Base-by-base conservation (phyloP, 805 yeast species). In the Candida cerambycidarum region DNA sequence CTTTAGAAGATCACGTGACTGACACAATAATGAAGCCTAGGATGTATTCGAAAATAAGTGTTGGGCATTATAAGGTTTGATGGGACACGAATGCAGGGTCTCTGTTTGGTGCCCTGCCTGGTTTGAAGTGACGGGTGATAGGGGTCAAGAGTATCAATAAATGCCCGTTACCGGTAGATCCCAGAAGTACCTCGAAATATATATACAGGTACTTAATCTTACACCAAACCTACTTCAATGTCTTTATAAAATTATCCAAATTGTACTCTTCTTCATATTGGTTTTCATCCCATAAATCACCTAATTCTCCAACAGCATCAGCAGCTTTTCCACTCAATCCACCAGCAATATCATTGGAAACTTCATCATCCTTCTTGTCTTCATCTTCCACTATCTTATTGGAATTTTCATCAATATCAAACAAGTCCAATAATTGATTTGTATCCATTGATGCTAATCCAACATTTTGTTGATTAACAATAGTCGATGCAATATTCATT, bases 191-290 rank as follows among this genome's bases (percentile, higher is more conserved):
- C 25, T 21, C 25, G 25, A 7, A 21, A 21, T 21, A 21, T 21
- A 21, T 21, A 21, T 21, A 21, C 10, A 21, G 6, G 6, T 21
- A 21, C 25, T 6, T 21, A 21, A 21, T n/a, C n/a, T n/a, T n/a
- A n/a, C n/a, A n/a, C n/a, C n/a, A n/a, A n/a, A n/a, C n/a, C 16
- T 33, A 38, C 33, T 43, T 43, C 15, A 88, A 75, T 19, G 85
- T 84, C 68, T 86, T 86, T 65, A 93, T 92, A 62, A 93, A 93
- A 41, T 85, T 80, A 62, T 92, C 97, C 65, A 93, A 78, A 57
- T 93, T 88, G 64, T 93, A 93, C 69, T 93, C 99, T 58, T 93
- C 99, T 51, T 90, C 96, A 57, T 93, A 93, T 63, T 93, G 97
- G 25, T 86, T 76, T 55, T 88, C 93, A 59, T 93, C 98, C 99